A percentile compares a stretch with the other conserved stretches of the same genome.
These are phyloP conservation scores for Vanrija sp. DNA, from an alignment of 1,284 basidiomycete species.

Conservation along the genomic window DNA sequence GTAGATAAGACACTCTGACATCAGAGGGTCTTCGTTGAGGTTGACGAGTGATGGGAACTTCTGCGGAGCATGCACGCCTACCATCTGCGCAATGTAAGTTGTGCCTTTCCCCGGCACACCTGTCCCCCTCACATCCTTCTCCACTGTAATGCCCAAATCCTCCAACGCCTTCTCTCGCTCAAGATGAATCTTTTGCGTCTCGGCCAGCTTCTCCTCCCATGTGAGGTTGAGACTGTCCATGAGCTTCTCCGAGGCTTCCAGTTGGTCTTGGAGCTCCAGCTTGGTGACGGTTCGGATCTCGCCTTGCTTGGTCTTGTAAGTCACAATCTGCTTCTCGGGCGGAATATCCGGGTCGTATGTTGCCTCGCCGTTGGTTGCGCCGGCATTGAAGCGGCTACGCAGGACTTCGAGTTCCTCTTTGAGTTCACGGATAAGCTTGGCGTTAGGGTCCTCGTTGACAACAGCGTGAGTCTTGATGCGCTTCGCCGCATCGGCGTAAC, in stretches of 20 bases:
- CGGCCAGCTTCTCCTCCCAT: conserved; percentile 84
- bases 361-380: conserved; percentile 62
- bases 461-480: conserved; percentile 99
- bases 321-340: conserved; percentile 91
- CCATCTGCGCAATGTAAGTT: conserved; percentile 20
- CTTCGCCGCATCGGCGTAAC: conserved; percentile 97
- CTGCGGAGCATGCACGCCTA: conserved; percentile 91
- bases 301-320: conserved; percentile 88
- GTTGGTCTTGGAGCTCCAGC: neutral
- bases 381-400: conserved; percentile 46
- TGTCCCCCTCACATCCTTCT: conserved; percentile 64
- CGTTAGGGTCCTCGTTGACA: conserved; percentile 98
- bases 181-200: conserved; percentile 91
- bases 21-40: conserved; percentile 69
- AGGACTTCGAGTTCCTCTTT: conserved; percentile 87
- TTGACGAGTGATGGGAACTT: conserved; percentile 96
- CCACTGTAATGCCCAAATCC: conserved; percentile 94
- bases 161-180: conserved; percentile 96
- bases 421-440: conserved; percentile 88
- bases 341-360: conserved; percentile 84
- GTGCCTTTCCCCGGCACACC: neutral
- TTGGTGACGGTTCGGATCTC: conserved; percentile 89
- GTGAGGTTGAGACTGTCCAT: conserved; percentile 90
- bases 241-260: conserved; percentile 6
- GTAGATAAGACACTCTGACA: conserved; percentile 75